Conservation (phyloP, 1,139 yeast genomes). For the Meyerozyma sp. region DNA sequence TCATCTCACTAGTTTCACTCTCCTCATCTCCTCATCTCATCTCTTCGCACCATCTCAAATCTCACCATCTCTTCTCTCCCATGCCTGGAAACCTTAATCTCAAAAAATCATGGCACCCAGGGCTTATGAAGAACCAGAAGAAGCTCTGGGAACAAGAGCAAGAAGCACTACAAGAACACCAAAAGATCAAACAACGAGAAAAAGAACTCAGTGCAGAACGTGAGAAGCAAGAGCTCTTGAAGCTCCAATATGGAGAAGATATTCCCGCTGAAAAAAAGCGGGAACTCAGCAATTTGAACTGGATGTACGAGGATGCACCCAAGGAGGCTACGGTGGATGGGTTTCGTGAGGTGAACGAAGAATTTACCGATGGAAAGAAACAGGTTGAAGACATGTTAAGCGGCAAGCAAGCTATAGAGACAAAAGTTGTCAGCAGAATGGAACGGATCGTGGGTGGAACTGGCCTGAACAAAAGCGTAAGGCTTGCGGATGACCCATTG, state of each 20-base stretch:
- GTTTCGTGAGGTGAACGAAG: constrained; percentile 24
- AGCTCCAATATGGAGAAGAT: constrained; percentile 42
- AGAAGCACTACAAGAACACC: constrained; percentile 66
- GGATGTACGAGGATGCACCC: constrained; percentile 74
- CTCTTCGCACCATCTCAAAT: neutral
- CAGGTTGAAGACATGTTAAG: constrained; percentile 30
- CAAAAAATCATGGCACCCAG: constrained; percentile 96
- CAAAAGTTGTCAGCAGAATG: constrained; percentile 6
- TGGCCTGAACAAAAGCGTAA: neutral
- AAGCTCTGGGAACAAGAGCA: constrained; percentile 85
- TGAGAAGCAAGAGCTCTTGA: constrained; percentile 55
- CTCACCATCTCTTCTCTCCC: neutral
- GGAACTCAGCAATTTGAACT: constrained; percentile 35
- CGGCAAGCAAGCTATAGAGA: constrained; percentile 3
- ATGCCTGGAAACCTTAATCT: constrained; percentile 81
- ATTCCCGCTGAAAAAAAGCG: constrained; percentile 27
- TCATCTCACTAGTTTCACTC: too few relatives aligned
- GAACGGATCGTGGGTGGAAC: constrained; percentile 7
- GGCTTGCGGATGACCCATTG: constrained; percentile 48
- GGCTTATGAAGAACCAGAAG: constrained; percentile 75
- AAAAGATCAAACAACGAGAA: constrained; percentile 58
- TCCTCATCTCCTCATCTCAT: neutral
- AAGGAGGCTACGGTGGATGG: constrained; percentile 7
- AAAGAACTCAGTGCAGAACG: constrained; percentile 61
- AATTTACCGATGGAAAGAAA: constrained; percentile 29